A percentile compares a stretch with the other conserved stretches of the same genome.
These are phyloP conservation scores for Acorus calamus DNA, from an alignment of 106 monocot species.

Conservation along the genomic window DNA sequence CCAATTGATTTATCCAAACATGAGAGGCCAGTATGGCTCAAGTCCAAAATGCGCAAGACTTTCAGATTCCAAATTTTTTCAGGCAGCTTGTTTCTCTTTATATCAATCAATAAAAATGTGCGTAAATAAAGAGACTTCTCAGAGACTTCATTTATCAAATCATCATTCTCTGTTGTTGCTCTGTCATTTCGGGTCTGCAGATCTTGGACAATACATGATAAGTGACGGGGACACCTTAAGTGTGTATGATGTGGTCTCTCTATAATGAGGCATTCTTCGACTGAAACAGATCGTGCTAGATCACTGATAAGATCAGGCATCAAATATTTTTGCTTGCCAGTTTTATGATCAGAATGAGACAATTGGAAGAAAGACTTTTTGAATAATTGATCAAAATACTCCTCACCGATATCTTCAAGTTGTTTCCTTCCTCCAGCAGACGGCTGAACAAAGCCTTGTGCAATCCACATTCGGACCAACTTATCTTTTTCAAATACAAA, in stretches of 20 bases:
- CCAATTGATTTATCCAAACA: slow-evolving; percentile 13
- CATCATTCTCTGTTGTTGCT: too few relatives aligned
- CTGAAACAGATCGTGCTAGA: slow-evolving; percentile 7
- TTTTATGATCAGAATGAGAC: not conserved
- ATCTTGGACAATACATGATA: not conserved
- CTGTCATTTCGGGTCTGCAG: too few relatives aligned
- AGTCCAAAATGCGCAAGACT: slow-evolving; percentile 11
- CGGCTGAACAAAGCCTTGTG: slow-evolving; percentile 7
- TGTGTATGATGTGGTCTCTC: not conserved
- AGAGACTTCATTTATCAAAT: not conserved
- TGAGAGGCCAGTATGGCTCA: slow-evolving; percentile 10
- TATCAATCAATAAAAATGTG: not conserved
- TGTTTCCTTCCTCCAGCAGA: not conserved
- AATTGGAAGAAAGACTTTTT: slow-evolving; percentile 17
- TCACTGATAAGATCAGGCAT: slow-evolving; percentile 27
- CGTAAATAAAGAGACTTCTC: not conserved
- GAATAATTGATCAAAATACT: slow-evolving; percentile 18
- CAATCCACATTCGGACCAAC: slow-evolving; percentile 23
- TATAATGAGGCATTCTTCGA: slow-evolving; percentile 7
- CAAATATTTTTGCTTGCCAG: not conserved
- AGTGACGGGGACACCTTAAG: too few relatives aligned
- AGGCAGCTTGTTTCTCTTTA: not conserved
- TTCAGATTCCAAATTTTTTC: slow-evolving; percentile 2
- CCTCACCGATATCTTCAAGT: slow-evolving; percentile 6
- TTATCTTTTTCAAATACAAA: not conserved